phyloP scores from a whole-genome alignment of 441 rosid genomes.

The Gossypium davidsonii region DNA sequence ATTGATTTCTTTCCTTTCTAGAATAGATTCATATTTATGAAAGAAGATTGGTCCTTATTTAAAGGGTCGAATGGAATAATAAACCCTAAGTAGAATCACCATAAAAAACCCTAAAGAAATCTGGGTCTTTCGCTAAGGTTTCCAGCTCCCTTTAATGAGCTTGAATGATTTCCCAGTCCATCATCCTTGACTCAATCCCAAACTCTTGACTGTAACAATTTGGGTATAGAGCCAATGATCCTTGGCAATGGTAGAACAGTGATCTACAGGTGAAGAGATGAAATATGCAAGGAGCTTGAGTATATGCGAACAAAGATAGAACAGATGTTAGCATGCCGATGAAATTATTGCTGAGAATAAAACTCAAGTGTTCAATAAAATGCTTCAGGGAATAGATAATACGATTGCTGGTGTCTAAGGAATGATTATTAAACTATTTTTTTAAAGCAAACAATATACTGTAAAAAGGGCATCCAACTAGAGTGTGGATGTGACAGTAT shows the following conservation, averaged over 20 bases:
- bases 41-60: not conserved
- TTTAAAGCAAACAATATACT: not conserved
- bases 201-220: not conserved
- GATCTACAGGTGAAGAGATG: not conserved
- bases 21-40: not conserved
- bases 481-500: not conserved
- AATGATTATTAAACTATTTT: slow-evolving; percentile 4
- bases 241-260: not conserved
- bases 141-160: not conserved
- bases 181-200: not conserved
- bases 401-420: not conserved
- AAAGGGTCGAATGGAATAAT: not conserved
- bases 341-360: not conserved
- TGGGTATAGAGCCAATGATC: not conserved
- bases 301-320: not conserved
- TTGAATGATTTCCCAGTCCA: not conserved
- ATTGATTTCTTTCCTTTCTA: not conserved
- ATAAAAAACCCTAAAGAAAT: not conserved
- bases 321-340: not conserved
- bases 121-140: not conserved
- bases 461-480: not conserved
- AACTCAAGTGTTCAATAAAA: not conserved
- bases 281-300: not conserved
- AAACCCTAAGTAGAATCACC: not conserved
- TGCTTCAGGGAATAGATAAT: not conserved